Conservation (phyloP, 176 grass and related monocot genomes). For the Zizania latifolia region DNA sequence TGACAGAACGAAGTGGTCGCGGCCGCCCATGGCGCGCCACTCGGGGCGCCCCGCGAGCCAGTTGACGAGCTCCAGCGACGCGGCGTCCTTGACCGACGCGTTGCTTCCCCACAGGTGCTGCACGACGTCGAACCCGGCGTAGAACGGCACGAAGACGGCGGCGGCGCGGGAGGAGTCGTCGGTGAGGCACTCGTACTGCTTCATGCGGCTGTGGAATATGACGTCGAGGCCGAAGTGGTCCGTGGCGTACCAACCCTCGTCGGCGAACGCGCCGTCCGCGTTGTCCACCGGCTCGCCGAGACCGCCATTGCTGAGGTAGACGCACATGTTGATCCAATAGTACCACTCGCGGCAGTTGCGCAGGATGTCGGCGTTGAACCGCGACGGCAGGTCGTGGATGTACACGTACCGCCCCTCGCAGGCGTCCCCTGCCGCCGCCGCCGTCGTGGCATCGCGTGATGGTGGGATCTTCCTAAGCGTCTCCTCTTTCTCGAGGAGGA, state of each 20-base stretch:
- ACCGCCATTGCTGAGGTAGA: constrained; percentile 60
- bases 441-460: not conserved
- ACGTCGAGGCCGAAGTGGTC: constrained; percentile 76
- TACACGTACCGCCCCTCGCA: constrained; percentile 60
- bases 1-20: constrained; percentile 58
- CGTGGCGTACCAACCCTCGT: constrained; percentile 65
- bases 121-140: constrained; percentile 70
- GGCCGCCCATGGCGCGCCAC: constrained; percentile 54
- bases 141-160: constrained; percentile 66
- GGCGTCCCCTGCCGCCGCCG: not conserved
- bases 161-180: constrained; percentile 51
- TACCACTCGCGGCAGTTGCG: constrained; percentile 40
- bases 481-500: not conserved
- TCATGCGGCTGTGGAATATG: constrained; percentile 58
- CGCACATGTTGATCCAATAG: constrained; percentile 68
- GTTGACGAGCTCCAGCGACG: constrained; percentile 36
- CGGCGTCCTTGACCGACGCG: constrained; percentile 42
- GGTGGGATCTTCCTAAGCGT: constrained; percentile 19
- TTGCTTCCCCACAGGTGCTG: constrained; percentile 59
- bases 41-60: constrained; percentile 53
- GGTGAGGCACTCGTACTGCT: constrained; percentile 67
- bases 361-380: constrained; percentile 62
- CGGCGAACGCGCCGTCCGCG: constrained; percentile 48
- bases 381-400: constrained; percentile 54
- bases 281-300: constrained; percentile 50